A percentile compares a stretch with the other conserved stretches of the same genome.
Conservation (phyloP, 2,329 filamentous ascomycete genomes). For the Fusarium humuli region DNA sequence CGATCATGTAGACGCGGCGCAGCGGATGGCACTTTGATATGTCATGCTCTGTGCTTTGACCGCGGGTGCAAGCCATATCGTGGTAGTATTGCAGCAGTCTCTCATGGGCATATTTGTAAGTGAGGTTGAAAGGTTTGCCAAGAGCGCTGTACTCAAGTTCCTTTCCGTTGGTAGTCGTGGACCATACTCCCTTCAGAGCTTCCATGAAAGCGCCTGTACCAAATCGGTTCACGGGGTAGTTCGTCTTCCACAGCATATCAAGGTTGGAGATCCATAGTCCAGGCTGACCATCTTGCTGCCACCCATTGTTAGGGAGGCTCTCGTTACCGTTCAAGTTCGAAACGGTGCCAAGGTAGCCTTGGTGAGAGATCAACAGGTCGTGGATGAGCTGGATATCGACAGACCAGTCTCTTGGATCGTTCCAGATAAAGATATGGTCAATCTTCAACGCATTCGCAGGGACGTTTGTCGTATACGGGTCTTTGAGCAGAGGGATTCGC, state of each 20-base stretch:
- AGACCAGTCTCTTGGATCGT: slow-evolving; percentile 96
- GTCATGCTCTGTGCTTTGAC: slow-evolving; percentile 24
- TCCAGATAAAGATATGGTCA: slow-evolving; percentile 92
- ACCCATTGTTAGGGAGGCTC: slow-evolving; percentile 77
- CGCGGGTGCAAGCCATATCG: slow-evolving; percentile 41
- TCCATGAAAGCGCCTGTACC: slow-evolving; percentile 93
- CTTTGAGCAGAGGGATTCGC: slow-evolving; percentile 46
- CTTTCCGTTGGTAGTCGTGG: slow-evolving; percentile 73
- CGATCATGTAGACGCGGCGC: slow-evolving; percentile 90
- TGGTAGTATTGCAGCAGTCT: slow-evolving; percentile 67
- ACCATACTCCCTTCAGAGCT: slow-evolving; percentile 84
- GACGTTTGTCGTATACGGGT: slow-evolving; percentile 52
- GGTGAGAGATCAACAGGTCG: slow-evolving; percentile 82
- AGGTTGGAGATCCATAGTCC: slow-evolving; percentile 88
- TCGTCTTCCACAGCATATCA: slow-evolving; percentile 89
- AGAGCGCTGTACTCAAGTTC: slow-evolving; percentile 74
- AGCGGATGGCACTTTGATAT: slow-evolving; percentile 61
- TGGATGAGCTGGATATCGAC: slow-evolving; percentile 86
- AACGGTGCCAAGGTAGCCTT: slow-evolving; percentile 84
- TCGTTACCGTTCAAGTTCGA: slow-evolving; percentile 76
- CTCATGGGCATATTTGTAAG: slow-evolving; percentile 85
- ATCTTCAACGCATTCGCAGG: slow-evolving; percentile 72
- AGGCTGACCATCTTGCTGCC: slow-evolving; percentile 84
- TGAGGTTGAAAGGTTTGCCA: slow-evolving; percentile 83
- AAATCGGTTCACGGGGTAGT: slow-evolving; percentile 85